Percentiles rank a stretch among this genome's conserved stretches.
These are phyloP conservation scores for Aspergillus sp. DNA, from an alignment of 2,329 filamentous ascomycete genomes.

Conservation along the genomic window DNA sequence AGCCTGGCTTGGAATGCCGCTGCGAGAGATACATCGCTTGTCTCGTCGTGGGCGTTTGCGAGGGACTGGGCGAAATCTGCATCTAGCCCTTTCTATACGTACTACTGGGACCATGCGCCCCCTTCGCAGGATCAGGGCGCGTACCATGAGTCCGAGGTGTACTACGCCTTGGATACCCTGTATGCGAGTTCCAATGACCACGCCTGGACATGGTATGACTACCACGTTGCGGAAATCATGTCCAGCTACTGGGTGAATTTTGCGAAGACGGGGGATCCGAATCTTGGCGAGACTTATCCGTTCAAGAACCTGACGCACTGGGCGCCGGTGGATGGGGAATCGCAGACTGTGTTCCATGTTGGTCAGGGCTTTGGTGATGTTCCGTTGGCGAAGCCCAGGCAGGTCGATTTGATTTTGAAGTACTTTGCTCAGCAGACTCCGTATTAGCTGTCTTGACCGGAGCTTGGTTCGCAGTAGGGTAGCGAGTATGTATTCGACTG, in stretches of 20 bases:
- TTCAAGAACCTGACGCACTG: slow-evolving; percentile 15
- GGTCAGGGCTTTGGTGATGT: not conserved
- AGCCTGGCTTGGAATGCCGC: slow-evolving; percentile 27
- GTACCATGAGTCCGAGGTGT: slow-evolving; percentile 41
- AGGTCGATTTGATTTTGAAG: not conserved
- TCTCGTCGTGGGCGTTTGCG: slow-evolving; percentile 30
- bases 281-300: slow-evolving; percentile 17
- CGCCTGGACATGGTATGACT: slow-evolving; percentile 13
- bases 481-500: too few relatives aligned
- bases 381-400: not conserved
- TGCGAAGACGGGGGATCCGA: slow-evolving; percentile 32
- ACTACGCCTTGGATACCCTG: slow-evolving; percentile 39
- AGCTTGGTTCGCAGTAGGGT: too few relatives aligned
- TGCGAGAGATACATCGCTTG: slow-evolving; percentile 23
- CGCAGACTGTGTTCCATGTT: slow-evolving; percentile 1
- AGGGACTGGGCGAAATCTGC: slow-evolving; percentile 28
- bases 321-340: slow-evolving; percentile 8
- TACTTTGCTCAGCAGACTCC: not conserved
- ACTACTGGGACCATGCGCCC: slow-evolving; percentile 39
- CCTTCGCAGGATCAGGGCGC: slow-evolving; percentile 37
- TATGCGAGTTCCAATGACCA: slow-evolving; percentile 27
- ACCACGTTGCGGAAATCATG: slow-evolving; percentile 23
- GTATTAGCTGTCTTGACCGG: not conserved
- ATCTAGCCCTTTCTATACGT: slow-evolving; percentile 32
- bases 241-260: slow-evolving; percentile 38